Percentiles rank a stretch among this genome's conserved stretches.
phyloP scores from a whole-genome alignment of 1,139 yeast species.

The Yamadazyma dendronema region DNA sequence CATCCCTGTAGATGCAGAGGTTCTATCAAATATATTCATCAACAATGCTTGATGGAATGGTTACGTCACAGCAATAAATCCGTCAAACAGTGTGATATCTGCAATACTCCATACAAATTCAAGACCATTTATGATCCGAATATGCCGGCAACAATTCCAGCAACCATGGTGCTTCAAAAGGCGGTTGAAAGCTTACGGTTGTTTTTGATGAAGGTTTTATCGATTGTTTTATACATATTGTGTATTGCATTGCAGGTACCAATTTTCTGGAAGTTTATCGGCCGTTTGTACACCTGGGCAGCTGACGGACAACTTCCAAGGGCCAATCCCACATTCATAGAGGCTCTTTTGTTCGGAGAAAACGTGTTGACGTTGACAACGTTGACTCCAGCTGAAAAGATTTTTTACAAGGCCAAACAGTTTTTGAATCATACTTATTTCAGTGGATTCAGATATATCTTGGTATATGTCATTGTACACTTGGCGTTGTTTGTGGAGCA shows the following conservation, averaged over 20 bases:
- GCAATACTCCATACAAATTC: conserved; percentile 75
- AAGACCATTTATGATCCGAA: conserved; percentile 66
- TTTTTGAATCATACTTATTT: conserved; percentile 38
- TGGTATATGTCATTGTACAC: conserved; percentile 40
- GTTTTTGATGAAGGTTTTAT: conserved; percentile 23
- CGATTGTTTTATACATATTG: conserved; percentile 33
- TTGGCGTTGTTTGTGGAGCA: conserved; percentile 56
- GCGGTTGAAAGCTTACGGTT: conserved; percentile 28
- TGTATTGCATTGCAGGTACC: conserved; percentile 57
- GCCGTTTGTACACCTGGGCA: conserved; percentile 53
- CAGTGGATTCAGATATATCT: conserved; percentile 39
- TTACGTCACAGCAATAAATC: conserved; percentile 60
- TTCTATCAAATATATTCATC: conserved; percentile 88
- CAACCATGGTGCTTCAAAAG: conserved; percentile 41
- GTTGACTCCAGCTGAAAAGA: not conserved
- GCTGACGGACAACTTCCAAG: conserved; percentile 51
- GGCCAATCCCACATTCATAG: conserved; percentile 29
- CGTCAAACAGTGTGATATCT: conserved; percentile 78
- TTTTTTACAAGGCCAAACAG: conserved; percentile 5
- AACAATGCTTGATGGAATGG: conserved; percentile 91
- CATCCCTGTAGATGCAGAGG: conserved; percentile 96
- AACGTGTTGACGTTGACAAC: not conserved
- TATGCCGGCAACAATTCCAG: conserved; percentile 69
- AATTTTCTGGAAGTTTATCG: conserved; percentile 51
- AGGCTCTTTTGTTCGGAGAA: conserved; percentile 52